These are phyloP conservation scores for Claviceps paspali DNA, from an alignment of 2,329 filamentous ascomycete genomes.

Conservation along the genomic window DNA sequence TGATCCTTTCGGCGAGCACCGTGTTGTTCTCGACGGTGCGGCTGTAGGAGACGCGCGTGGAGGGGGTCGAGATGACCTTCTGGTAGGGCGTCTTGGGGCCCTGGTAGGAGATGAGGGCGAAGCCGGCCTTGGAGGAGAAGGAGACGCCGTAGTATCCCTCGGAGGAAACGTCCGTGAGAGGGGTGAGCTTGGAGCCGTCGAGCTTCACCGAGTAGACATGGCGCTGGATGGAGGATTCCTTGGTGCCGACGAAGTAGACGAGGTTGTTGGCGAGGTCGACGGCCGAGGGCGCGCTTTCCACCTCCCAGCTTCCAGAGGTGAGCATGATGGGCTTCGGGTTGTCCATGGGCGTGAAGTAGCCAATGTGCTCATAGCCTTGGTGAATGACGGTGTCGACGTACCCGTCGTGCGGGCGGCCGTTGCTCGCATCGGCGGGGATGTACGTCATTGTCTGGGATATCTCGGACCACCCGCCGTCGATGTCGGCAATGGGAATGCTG, in stretches of 20 bases:
- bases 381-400: slow-evolving; percentile 87
- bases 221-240: slow-evolving; percentile 74
- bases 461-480: slow-evolving; percentile 98
- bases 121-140: slow-evolving; percentile 72
- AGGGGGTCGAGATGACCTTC: slow-evolving; percentile 72
- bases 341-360: slow-evolving; percentile 82
- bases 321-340: slow-evolving; percentile 69
- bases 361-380: slow-evolving; percentile 77
- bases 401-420: slow-evolving; percentile 66
- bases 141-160: slow-evolving; percentile 70
- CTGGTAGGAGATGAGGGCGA: slow-evolving; percentile 67
- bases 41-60: slow-evolving; percentile 47
- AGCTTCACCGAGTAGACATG: slow-evolving; percentile 85
- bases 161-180: slow-evolving; percentile 57
- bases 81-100: slow-evolving; percentile 85
- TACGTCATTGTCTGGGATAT: slow-evolving; percentile 75
- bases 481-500: slow-evolving; percentile 58
- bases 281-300: slow-evolving; percentile 68
- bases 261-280: slow-evolving; percentile 74
- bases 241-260: slow-evolving; percentile 82
- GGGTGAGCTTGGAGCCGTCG: slow-evolving; percentile 55
- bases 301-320: slow-evolving; percentile 84
- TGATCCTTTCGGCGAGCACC: slow-evolving; percentile 50
- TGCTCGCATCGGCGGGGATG: slow-evolving; percentile 66
- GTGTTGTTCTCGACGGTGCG: slow-evolving; percentile 67